Percentiles rank a stretch among this genome's conserved stretches.
phyloP scores from a whole-genome alignment of 2,329 filamentous ascomycete genomes.

The Diaporthe eres region DNA sequence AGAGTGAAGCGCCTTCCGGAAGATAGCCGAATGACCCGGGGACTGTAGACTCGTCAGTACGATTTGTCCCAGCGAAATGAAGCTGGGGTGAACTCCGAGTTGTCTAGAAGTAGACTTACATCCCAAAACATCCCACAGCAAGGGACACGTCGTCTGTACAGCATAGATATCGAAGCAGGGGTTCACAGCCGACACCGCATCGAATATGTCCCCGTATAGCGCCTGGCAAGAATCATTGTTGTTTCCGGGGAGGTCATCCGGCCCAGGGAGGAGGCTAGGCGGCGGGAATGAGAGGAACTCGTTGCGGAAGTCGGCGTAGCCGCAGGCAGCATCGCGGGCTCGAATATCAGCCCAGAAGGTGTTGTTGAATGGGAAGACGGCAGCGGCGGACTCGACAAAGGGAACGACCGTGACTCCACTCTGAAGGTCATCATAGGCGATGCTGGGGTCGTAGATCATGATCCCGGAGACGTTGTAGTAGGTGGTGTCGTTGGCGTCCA shows the following conservation, averaged over 20 bases:
- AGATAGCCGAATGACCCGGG: slow-evolving; percentile 75
- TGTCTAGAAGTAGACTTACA: slow-evolving; percentile 48
- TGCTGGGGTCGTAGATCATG: slow-evolving; percentile 80
- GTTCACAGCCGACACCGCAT: slow-evolving; percentile 71
- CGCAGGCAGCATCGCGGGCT: slow-evolving; percentile 68
- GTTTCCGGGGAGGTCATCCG: slow-evolving; percentile 51
- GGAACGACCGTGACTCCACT: slow-evolving; percentile 64
- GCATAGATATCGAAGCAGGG: slow-evolving; percentile 87
- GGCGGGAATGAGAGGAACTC: slow-evolving; percentile 79
- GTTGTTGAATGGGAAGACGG: slow-evolving; percentile 75
- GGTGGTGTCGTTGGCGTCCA: slow-evolving; percentile 73
- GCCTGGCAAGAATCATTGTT: slow-evolving; percentile 65
- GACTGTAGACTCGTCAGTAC: slow-evolving; percentile 50
- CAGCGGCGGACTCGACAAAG: slow-evolving; percentile 63
- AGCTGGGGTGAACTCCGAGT: not conserved
- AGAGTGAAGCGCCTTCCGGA: slow-evolving; percentile 72
- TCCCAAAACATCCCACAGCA: slow-evolving; percentile 77
- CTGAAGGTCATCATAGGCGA: slow-evolving; percentile 65
- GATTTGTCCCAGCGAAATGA: not conserved
- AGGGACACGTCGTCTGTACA: slow-evolving; percentile 79
- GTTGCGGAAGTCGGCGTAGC: slow-evolving; percentile 72
- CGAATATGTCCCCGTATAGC: slow-evolving; percentile 68
- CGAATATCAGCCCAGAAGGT: slow-evolving; percentile 68
- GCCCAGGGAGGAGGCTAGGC: slow-evolving; percentile 68
- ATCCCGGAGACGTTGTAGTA: slow-evolving; percentile 75